phyloP scores from a whole-genome alignment of 345 rosid species.

The Salix viminalis region DNA sequence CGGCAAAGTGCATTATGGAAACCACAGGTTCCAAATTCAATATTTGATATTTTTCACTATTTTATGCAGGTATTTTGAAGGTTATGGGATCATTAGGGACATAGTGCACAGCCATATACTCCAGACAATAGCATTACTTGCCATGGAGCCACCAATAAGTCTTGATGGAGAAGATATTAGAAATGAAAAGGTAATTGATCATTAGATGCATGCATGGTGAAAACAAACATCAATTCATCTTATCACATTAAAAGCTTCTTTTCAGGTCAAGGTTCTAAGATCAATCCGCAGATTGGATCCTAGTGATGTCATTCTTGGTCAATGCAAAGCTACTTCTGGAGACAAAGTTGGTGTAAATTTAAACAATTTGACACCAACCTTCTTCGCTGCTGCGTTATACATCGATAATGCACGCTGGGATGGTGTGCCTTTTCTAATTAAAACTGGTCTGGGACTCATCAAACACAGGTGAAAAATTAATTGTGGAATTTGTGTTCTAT shows the following conservation, averaged over 20 bases:
- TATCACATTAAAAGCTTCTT: constrained; percentile 14
- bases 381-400: constrained; percentile 63
- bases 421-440: constrained; percentile 66
- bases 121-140: constrained; percentile 69
- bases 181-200: constrained; percentile 56
- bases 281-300: constrained; percentile 54
- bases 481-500: not conserved
- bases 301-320: constrained; percentile 65
- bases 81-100: constrained; percentile 73
- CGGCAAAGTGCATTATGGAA: constrained; percentile 4
- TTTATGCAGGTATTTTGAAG: constrained; percentile 59
- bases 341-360: constrained; percentile 35
- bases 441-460: constrained; percentile 68
- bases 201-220: not conserved
- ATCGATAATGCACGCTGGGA: constrained; percentile 89
- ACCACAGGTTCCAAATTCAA: constrained; percentile 7
- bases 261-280: constrained; percentile 69
- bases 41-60: not conserved
- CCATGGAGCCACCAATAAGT: constrained; percentile 82
- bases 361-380: constrained; percentile 50
- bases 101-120: constrained; percentile 71
- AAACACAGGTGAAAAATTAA: constrained; percentile 51
- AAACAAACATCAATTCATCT: not conserved
- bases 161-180: constrained; percentile 80
- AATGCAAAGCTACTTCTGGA: constrained; percentile 47